Evolutionary conservation across 1,284 basidiomycete genomes (phyloP), one percentile per base, ranked within the genome.

Genomic region (Grifola frondosa): DNA sequence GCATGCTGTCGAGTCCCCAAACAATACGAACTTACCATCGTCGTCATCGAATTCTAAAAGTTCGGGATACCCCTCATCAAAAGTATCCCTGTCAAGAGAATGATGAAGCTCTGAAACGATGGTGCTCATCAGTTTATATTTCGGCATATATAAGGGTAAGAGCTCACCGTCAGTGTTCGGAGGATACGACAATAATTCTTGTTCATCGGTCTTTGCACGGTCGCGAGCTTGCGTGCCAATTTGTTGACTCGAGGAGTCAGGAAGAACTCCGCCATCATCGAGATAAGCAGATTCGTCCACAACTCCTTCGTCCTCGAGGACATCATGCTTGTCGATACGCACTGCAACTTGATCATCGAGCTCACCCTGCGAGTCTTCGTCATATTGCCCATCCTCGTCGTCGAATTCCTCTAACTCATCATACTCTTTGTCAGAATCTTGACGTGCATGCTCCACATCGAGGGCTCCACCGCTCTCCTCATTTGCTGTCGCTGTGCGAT

Each of bases 301-400:
- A 59, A 62, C 26, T 63, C 63, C 59, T 34, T 59, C 63, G n/a
- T 66, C 59, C 17, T 56, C 57, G 6, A 50, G 46, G 19, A 54
- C 53, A 5, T 50, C 58, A 25, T 57, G 48, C 8, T 60, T 60
- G 6, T 50, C 48, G 28, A n/a, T 57, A 57, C 21, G 57, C 57
- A 15, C 51, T 58, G 51, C 53, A 23, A 40, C 31, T 12, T 30
- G 15, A 4, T 39, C 58, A 34, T 70, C 65, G 30, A 61, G 47
- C 35, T 53, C 58, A 47, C 64, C n/a, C 61, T 33, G 62, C 64
- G 44, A 46, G 19, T 48, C 39, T 19, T 56, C 57, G 7, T 39
- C 40, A 12, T 40, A 30, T 6, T 42, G 37, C 15, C 15, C 37
- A 6, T 31, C 39, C 3, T 26, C 36, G 5, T 35, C 45, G 4